Evolutionary conservation across 805 yeast genomes (phyloP).

Genomic region (Cyberlindnera americana): DNA sequence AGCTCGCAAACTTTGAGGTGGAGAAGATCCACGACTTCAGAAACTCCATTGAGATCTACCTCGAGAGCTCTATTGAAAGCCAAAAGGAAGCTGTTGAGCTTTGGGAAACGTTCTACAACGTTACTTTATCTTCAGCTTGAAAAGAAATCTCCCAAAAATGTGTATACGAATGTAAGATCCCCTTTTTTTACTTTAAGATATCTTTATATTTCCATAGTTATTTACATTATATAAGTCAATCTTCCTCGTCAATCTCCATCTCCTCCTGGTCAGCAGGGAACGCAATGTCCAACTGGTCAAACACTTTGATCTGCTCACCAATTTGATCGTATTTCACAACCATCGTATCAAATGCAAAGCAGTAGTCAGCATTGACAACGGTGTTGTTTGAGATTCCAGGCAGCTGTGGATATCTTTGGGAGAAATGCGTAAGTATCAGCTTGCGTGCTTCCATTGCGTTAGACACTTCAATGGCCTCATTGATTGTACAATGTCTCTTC

Average conservation of each 20-base stretch:
- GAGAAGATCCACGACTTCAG: slow-evolving; percentile 82
- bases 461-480: slow-evolving; percentile 77
- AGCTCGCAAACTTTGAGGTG: slow-evolving; percentile 62
- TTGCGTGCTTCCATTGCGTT: slow-evolving; percentile 67
- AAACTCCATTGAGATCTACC: slow-evolving; percentile 81
- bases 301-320: slow-evolving; percentile 31
- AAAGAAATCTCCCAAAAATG: not conserved
- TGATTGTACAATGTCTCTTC: slow-evolving; percentile 84
- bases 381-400: slow-evolving; percentile 35
- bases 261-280: slow-evolving; percentile 30
- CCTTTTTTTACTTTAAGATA: too few relatives aligned
- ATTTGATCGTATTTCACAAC: slow-evolving; percentile 43
- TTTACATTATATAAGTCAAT: not conserved
- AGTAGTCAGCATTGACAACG: slow-evolving; percentile 32
- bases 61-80: slow-evolving; percentile 86
- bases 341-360: slow-evolving; percentile 69
- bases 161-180: slow-evolving; percentile 3
- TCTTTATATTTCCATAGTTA: too few relatives aligned
- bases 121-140: slow-evolving; percentile 25
- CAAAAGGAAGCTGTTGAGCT: slow-evolving; percentile 88
- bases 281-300: slow-evolving; percentile 29
- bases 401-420: slow-evolving; percentile 76
- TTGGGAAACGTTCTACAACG: slow-evolving; percentile 86
- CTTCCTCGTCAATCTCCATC: slow-evolving; percentile 15
- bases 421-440: slow-evolving; percentile 83